phyloP scores from a whole-genome alignment of 441 rosid genomes.

The Bocquillonia castaneifolia region DNA sequence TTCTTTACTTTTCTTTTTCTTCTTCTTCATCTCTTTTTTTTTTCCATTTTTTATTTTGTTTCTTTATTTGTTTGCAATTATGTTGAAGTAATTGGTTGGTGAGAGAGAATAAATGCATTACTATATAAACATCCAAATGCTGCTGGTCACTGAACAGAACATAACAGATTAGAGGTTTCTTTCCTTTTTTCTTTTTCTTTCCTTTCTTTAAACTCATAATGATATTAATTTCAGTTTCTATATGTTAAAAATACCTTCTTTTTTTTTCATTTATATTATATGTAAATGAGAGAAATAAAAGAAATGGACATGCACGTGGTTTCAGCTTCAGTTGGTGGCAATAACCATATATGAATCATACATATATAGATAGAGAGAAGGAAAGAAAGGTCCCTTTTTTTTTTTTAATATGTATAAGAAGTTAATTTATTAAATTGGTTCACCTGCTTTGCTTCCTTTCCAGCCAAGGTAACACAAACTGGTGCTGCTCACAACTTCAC shows the following conservation, averaged over 20 bases:
- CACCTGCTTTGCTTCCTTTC: constrained; percentile 56
- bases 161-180: constrained; percentile 19
- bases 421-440: constrained; percentile 34
- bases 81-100: constrained; percentile 42
- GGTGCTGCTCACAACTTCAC: constrained; percentile 10
- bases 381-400: background rate
- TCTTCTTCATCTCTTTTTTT: background rate
- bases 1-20: background rate
- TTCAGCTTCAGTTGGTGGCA: constrained; percentile 48
- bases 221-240: constrained; percentile 9
- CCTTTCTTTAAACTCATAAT: constrained; percentile 6
- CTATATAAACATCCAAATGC: background rate
- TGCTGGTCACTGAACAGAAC: constrained; percentile 23
- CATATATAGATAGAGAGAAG: background rate
- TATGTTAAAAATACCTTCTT: background rate
- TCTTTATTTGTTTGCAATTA: too few species aligned
- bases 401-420: too few species aligned
- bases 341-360: constrained; percentile 4
- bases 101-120: constrained; percentile 57
- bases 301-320: constrained; percentile 63
- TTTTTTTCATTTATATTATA: too few species aligned
- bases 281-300: constrained; percentile 17
- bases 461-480: constrained; percentile 44
- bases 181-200: too few species aligned
- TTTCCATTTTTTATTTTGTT: too few species aligned